These are phyloP conservation scores for Nematodospora anomalae DNA, from an alignment of 1,139 yeast genomes.

Conservation along the genomic window DNA sequence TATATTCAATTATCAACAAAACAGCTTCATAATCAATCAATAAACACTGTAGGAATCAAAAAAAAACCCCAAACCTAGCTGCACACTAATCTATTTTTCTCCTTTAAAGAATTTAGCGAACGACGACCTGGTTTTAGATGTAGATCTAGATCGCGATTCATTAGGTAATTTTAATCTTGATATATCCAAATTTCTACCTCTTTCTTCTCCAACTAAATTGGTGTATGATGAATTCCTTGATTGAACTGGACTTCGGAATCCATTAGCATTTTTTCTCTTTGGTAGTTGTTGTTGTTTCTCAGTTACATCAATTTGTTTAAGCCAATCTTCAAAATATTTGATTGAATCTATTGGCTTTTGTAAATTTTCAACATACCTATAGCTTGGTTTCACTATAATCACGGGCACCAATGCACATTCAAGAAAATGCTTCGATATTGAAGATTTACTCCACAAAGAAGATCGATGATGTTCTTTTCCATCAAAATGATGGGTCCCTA, in stretches of 20 bases:
- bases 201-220: constrained; percentile 14
- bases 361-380: constrained; percentile 35
- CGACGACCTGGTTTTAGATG: constrained; percentile 19
- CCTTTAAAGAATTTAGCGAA: constrained; percentile 21
- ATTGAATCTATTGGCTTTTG: constrained; percentile 27
- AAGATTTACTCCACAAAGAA: constrained; percentile 41
- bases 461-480: constrained; percentile 41
- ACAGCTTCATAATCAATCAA: no score
- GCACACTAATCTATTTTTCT: no score
- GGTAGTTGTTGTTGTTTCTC: constrained; percentile 15
- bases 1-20: no score
- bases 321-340: constrained; percentile 33
- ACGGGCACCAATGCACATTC: constrained; percentile 71
- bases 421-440: constrained; percentile 61
- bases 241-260: constrained; percentile 19
- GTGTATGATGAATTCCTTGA: constrained; percentile 19
- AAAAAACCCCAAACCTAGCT: no score
- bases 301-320: constrained; percentile 23
- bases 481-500: constrained; percentile 54
- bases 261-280: constrained; percentile 5
- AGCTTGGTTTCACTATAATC: constrained; percentile 60
- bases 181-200: constrained; percentile 11
- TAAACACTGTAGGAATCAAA: no score
- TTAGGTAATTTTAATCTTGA: constrained; percentile 4
- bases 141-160: constrained; percentile 17